These are phyloP conservation scores for Agapanthus africanus DNA, from an alignment of 106 monocot species.

Conservation along the genomic window DNA sequence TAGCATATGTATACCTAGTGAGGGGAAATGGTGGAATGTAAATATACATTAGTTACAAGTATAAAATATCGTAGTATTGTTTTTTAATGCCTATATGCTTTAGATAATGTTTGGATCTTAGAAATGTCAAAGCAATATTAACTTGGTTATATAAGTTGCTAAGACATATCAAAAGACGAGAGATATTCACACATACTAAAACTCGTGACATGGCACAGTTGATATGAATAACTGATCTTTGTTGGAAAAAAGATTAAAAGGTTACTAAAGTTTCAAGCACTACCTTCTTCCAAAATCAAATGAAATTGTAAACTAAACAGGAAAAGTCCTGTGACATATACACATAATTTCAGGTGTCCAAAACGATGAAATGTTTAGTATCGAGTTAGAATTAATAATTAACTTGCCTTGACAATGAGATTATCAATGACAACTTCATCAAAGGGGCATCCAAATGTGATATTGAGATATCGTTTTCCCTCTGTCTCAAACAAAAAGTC, in stretches of 20 bases:
- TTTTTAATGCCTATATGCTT: background rate
- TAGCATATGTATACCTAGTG: background rate
- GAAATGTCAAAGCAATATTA: background rate
- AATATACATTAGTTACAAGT: background rate
- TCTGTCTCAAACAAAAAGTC: conserved; percentile 76
- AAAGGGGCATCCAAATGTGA: conserved; percentile 83
- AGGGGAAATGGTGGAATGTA: background rate
- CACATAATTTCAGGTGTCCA: background rate
- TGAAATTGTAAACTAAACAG: background rate
- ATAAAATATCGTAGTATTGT: background rate
- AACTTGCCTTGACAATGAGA: conserved; percentile 75
- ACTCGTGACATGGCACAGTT: background rate
- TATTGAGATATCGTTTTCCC: conserved; percentile 77
- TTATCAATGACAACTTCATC: conserved; percentile 71
- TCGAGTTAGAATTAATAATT: background rate
- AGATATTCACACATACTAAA: background rate
- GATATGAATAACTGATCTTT: background rate
- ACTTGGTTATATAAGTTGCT: no score
- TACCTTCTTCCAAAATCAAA: background rate
- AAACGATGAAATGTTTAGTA: background rate
- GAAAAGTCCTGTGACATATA: background rate
- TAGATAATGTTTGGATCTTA: background rate
- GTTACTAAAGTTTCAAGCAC: background rate
- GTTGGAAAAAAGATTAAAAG: background rate
- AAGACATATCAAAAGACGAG: background rate